These are phyloP conservation scores for Bipolaris bicolor DNA, from an alignment of 2,329 filamentous ascomycete genomes.

Conservation along the genomic window DNA sequence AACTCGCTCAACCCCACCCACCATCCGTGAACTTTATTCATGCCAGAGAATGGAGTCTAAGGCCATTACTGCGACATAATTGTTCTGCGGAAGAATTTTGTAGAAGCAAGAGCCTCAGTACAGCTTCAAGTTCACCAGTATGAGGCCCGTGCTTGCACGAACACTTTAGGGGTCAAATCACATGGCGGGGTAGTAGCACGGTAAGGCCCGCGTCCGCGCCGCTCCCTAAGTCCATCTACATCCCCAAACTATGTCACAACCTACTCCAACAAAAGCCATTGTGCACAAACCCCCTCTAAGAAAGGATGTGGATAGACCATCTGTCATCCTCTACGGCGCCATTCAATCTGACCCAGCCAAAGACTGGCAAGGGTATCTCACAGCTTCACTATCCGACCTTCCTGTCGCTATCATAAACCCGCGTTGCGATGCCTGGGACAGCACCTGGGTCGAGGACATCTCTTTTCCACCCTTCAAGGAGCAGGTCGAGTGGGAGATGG, in stretches of 20 bases:
- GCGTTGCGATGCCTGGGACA: conserved; percentile 63
- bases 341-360: conserved; percentile 50
- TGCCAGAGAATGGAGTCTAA: neutral
- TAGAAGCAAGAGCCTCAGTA: too few relatives aligned
- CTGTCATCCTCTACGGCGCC: conserved; percentile 65
- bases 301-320: conserved; percentile 27
- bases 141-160: neutral
- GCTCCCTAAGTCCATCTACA: neutral
- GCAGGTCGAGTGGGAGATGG: conserved; percentile 68
- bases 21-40: neutral
- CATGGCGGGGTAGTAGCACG: conserved; percentile 1
- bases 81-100: too few relatives aligned
- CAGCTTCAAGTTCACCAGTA: too few relatives aligned
- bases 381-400: conserved; percentile 44
- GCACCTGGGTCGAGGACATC: conserved; percentile 62
- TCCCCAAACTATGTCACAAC: conserved; percentile 18
- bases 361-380: conserved; percentile 61
- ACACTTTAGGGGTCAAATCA: neutral
- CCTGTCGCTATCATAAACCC: conserved; percentile 65
- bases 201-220: neutral
- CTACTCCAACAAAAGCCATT: conserved; percentile 16
- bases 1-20: neutral
- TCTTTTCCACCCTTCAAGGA: conserved; percentile 58
- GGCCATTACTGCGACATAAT: too few relatives aligned
- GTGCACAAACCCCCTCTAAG: conserved; percentile 32